Conservation (phyloP, 208 protist genomes). For the Trypanosoma lewisi region DNA sequence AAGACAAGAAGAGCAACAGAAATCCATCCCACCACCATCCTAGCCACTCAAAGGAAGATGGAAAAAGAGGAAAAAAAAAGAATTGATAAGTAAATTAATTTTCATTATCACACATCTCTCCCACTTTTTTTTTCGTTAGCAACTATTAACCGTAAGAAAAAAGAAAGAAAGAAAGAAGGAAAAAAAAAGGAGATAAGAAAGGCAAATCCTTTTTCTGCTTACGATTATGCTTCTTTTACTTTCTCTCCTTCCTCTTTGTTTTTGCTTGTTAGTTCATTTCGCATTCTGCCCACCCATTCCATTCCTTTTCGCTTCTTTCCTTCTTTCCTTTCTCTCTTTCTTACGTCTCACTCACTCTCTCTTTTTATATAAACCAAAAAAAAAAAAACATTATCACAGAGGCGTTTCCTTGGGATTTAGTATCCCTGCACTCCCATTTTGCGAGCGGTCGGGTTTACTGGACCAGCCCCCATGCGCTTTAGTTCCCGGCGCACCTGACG, state of each 20-base stretch:
- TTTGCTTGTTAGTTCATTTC: background rate
- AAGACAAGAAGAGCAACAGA: background rate
- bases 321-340: no score
- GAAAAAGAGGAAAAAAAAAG: background rate
- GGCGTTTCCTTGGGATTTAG: slow-evolving; percentile 4
- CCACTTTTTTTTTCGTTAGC: background rate
- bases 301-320: no score
- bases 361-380: no score
- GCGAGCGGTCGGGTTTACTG: slow-evolving; percentile 60
- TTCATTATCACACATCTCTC: slow-evolving; percentile 1
- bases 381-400: no score
- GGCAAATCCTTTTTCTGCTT: slow-evolving; percentile 4
- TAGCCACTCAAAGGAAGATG: slow-evolving; percentile 5
- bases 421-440: slow-evolving; percentile 68
- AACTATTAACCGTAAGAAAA: background rate
- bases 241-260: slow-evolving; percentile 10
- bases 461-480: slow-evolving; percentile 46
- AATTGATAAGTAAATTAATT: slow-evolving; percentile 6
- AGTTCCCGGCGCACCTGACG: slow-evolving; percentile 62
- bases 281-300: background rate
- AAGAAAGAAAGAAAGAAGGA: slow-evolving; percentile 21
- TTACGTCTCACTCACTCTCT: no score
- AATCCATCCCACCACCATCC: no score
- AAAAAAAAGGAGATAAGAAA: slow-evolving; percentile 14
- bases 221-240: slow-evolving; percentile 8